phyloP scores from a whole-genome alignment of 441 rosid species.

The Gossypium gossypioides region DNA sequence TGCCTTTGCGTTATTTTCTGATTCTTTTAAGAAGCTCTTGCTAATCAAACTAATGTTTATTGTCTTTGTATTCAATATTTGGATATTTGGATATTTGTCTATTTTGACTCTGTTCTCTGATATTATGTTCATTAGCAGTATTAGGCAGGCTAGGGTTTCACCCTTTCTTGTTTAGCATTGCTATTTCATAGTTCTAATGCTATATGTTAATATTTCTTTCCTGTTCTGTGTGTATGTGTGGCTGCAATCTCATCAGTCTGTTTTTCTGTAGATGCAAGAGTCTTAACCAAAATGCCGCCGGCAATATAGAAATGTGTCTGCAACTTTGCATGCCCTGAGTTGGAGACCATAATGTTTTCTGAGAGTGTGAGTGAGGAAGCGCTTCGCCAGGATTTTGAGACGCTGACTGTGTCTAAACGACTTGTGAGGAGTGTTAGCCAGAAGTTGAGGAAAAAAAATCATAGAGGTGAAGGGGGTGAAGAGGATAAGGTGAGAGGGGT shows the following conservation, averaged over 20 bases:
- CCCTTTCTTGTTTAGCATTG: too few relatives aligned
- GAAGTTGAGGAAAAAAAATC: conserved; percentile 50
- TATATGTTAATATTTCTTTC: not conserved
- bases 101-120: not conserved
- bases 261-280: conserved; percentile 10
- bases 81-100: not conserved
- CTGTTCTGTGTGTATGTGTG: not conserved
- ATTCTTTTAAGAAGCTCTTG: not conserved
- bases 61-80: not conserved
- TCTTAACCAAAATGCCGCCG: not conserved
- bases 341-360: conserved; percentile 32
- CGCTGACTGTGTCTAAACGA: conserved; percentile 56
- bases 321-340: conserved; percentile 5
- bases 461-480: conserved; percentile 42
- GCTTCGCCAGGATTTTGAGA: conserved; percentile 52
- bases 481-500: conserved; percentile 43
- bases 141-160: not conserved
- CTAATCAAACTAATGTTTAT: not conserved
- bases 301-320: conserved; percentile 12
- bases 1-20: not conserved
- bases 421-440: conserved; percentile 70
- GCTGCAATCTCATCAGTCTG: not conserved
- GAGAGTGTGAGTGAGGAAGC: conserved; percentile 41
- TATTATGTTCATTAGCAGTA: not conserved
- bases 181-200: not conserved